Evolutionary conservation across 441 rosid species (phyloP).

Genomic region (Gossypium gossypioides): DNA sequence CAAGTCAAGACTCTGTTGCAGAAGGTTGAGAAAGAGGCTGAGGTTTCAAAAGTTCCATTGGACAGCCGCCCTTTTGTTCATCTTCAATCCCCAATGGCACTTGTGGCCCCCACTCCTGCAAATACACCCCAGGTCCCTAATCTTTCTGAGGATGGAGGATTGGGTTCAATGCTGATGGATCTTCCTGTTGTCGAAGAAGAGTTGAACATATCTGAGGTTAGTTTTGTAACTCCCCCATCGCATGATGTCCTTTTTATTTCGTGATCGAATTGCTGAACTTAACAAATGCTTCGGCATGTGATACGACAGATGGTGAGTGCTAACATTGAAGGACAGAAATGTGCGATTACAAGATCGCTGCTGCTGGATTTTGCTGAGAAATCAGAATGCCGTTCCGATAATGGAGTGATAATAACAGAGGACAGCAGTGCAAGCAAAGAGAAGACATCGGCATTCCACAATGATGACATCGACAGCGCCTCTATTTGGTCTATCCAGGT

Average conservation of each 20-base stretch:
- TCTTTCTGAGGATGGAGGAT: slow-evolving; percentile 6
- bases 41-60: slow-evolving; percentile 34
- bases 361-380: slow-evolving; percentile 65
- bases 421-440: slow-evolving; percentile 13
- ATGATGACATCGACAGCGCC: slow-evolving; percentile 36
- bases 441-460: not conserved
- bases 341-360: slow-evolving; percentile 46
- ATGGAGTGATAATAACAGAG: not conserved
- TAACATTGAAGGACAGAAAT: slow-evolving; percentile 33
- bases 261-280: not conserved
- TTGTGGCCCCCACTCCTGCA: slow-evolving; percentile 71
- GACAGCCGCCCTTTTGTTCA: slow-evolving; percentile 35
- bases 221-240: not conserved
- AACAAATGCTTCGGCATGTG: not conserved
- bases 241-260: not conserved
- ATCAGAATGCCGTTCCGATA: not conserved
- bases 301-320: slow-evolving; percentile 24
- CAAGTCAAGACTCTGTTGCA: slow-evolving; percentile 74
- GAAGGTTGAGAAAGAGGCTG: slow-evolving; percentile 64
- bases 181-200: slow-evolving; percentile 37
- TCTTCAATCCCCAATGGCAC: slow-evolving; percentile 45
- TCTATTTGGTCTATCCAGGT: slow-evolving; percentile 80
- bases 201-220: slow-evolving; percentile 36
- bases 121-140: slow-evolving; percentile 44
- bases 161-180: slow-evolving; percentile 14